Percentiles rank a stretch among this genome's conserved stretches.
Conservation (phyloP, 169 alveolate species). For the Cyclospora cayetanensis region DNA sequence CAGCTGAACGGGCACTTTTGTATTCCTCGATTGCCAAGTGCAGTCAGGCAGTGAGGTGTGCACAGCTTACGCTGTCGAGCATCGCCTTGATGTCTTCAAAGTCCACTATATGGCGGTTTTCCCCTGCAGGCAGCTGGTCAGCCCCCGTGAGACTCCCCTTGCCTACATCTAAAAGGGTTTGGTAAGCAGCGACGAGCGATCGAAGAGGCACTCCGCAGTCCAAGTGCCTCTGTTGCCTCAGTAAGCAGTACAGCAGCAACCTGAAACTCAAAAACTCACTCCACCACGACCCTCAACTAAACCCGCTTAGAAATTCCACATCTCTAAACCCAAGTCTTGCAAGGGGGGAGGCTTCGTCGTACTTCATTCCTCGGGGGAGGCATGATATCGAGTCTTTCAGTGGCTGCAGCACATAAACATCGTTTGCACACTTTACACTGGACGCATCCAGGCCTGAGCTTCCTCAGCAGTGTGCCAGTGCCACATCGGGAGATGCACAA, state of each 20-base stretch:
- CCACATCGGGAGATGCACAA: too few species aligned
- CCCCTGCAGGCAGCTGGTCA: neutral
- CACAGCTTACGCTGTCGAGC: neutral
- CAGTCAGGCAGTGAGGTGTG: neutral
- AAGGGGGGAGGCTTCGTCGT: neutral
- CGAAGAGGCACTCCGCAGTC: neutral
- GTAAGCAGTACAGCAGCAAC: neutral
- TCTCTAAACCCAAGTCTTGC: neutral
- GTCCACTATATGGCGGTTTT: neutral
- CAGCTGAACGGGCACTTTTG: too few species aligned
- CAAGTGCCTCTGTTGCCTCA: neutral
- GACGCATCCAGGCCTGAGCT: too few species aligned
- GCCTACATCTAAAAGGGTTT: neutral
- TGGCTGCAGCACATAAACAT: slow-evolving; percentile 9
- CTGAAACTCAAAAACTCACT: neutral
- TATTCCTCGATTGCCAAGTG: neutral
- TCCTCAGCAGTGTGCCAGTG: too few species aligned
- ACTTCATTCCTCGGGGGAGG: slow-evolving; percentile 4
- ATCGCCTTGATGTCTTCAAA: neutral
- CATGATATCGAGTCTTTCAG: neutral
- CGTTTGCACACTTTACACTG: too few species aligned
- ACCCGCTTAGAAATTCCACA: neutral
- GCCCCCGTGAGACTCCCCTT: neutral
- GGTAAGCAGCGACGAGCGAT: neutral
- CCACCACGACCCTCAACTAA: neutral